Conservation (phyloP, 257 asterid genomes). For the Jaltomata sinuosa region DNA sequence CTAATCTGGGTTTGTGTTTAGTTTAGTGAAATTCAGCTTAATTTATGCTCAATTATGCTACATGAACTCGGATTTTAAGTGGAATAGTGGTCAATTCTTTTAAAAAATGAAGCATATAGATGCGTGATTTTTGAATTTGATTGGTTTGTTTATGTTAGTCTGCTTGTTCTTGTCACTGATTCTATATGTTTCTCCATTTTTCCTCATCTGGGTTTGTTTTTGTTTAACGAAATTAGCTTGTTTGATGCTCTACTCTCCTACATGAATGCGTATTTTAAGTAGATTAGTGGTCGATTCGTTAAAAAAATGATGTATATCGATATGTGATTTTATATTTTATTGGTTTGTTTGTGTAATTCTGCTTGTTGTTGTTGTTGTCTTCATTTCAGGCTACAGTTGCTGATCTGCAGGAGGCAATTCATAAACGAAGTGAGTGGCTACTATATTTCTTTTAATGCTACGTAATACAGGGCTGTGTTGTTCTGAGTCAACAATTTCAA, state of each 20-base stretch:
- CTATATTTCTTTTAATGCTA: not conserved
- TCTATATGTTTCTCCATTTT: not conserved
- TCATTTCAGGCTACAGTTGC: conserved; percentile 71
- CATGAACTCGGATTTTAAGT: no score
- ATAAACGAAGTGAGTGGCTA: conserved; percentile 55
- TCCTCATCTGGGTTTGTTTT: not conserved
- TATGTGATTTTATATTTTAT: not conserved
- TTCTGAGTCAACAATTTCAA: not conserved
- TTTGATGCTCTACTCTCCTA: not conserved
- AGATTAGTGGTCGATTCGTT: not conserved
- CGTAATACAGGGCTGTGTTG: not conserved
- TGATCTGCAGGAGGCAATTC: conserved; percentile 92
- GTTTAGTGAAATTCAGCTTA: not conserved
- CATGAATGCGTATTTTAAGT: not conserved
- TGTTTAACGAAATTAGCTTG: conserved; percentile 1
- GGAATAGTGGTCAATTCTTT: no score
- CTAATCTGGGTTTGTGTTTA: no score
- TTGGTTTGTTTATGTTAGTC: no score
- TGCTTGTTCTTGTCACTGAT: not conserved
- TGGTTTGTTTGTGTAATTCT: not conserved
- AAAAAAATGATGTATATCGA: not conserved
- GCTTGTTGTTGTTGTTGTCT: not conserved
- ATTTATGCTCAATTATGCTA: not conserved
- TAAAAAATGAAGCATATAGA: no score
- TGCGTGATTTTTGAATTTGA: conserved; percentile 29